Conservation (phyloP, 106 monocot species). For the Chionographis japonica region DNA sequence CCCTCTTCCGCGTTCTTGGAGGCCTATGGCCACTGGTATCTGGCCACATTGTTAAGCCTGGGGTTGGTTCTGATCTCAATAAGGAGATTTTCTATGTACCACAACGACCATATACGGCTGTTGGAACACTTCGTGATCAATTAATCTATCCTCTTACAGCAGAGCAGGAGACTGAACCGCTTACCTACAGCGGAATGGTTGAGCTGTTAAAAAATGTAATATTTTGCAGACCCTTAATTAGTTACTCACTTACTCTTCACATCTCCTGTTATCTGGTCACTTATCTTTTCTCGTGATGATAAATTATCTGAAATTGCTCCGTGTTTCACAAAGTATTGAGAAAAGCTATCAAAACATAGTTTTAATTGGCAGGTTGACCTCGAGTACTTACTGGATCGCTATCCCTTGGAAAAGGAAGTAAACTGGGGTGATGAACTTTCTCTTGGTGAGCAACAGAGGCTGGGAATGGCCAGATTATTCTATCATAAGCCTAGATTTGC, state of each 20-base stretch:
- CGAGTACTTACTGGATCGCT: conserved; percentile 90
- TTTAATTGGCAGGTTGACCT: conserved; percentile 79
- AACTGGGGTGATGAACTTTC: conserved; percentile 99
- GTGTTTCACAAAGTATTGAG: not conserved
- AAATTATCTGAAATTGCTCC: no score
- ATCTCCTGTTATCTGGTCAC: no score
- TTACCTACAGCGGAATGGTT: conserved; percentile 77
- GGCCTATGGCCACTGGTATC: conserved; percentile 96
- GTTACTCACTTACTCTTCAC: not conserved
- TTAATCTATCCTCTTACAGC: conserved; percentile 94
- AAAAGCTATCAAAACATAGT: not conserved
- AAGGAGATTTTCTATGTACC: conserved; percentile 99
- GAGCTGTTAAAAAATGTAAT: conserved; percentile 93
- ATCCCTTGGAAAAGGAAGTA: conserved; percentile 85
- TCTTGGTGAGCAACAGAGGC: conserved; percentile 96
- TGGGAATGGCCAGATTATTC: conserved; percentile 97
- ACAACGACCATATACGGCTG: conserved; percentile 96
- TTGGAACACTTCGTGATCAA: conserved; percentile 98
- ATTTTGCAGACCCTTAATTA: not conserved
- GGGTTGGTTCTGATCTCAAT: conserved; percentile 95
- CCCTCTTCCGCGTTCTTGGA: conserved; percentile 96
- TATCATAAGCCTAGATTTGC: conserved; percentile 99
- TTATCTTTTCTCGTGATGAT: no score
- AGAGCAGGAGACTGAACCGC: conserved; percentile 71
- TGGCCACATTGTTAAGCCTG: conserved; percentile 92